Percentiles rank a stretch among this genome's conserved stretches.
These are phyloP conservation scores for Musa beccarii DNA, from an alignment of 176 grass and related monocot genomes.

Conservation along the genomic window DNA sequence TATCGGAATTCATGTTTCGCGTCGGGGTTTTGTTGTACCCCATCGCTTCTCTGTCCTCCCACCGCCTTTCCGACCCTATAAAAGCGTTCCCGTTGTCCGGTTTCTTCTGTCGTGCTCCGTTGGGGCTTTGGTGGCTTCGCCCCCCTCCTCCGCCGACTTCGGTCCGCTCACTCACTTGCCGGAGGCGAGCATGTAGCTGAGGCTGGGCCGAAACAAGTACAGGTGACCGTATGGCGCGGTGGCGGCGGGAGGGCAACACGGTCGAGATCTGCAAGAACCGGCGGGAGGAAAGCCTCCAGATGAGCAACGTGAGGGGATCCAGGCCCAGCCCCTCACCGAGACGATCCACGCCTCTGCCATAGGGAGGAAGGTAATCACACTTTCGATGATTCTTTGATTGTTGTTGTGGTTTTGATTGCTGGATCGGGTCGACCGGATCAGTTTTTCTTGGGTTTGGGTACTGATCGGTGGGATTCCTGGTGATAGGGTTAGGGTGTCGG, in stretches of 20 bases:
- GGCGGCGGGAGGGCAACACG: conserved; percentile 89
- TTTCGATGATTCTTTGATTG: background rate
- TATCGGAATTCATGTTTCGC: too few species aligned
- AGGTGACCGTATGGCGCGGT: conserved; percentile 82
- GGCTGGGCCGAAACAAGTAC: conserved; percentile 67
- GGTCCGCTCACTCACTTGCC: too few species aligned
- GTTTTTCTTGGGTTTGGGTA: background rate
- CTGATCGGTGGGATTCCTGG: too few species aligned
- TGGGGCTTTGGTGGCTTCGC: too few species aligned
- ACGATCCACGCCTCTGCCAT: conserved; percentile 41
- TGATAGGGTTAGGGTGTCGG: too few species aligned
- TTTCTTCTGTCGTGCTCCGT: too few species aligned
- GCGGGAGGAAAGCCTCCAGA: conserved; percentile 85
- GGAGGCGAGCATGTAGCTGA: conserved; percentile 51
- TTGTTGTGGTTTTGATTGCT: conserved; percentile 14
- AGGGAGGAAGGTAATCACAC: conserved; percentile 57
- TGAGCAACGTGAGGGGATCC: conserved; percentile 75
- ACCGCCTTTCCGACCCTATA: too few species aligned
- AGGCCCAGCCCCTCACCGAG: conserved; percentile 26
- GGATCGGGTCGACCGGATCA: background rate
- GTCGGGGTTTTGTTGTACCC: too few species aligned
- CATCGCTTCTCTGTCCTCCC: too few species aligned
- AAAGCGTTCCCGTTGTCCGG: too few species aligned
- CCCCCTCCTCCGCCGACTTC: too few species aligned
- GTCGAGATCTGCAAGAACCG: conserved; percentile 90